phyloP scores from a whole-genome alignment of 305 asterid species.

The Solanum hybrid region DNA sequence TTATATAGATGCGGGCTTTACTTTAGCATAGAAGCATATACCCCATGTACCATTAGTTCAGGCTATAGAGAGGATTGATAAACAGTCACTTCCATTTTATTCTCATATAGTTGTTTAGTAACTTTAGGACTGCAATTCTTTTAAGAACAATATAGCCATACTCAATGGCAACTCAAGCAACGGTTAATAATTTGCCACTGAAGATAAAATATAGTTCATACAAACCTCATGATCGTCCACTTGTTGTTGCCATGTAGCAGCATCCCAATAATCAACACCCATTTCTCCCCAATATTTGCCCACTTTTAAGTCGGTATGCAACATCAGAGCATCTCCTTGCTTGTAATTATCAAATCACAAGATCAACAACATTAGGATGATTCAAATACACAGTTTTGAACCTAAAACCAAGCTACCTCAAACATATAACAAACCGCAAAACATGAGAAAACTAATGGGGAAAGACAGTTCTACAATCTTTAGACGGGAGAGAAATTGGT shows the following conservation, averaged over 20 bases:
- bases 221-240: constrained; percentile 46
- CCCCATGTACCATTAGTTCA: neutral
- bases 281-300: constrained; percentile 70
- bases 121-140: neutral
- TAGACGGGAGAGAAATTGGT: constrained; percentile 1
- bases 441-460: neutral
- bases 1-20: neutral
- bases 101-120: neutral
- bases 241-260: constrained; percentile 43
- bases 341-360: constrained; percentile 1
- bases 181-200: neutral
- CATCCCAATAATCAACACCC: constrained; percentile 82
- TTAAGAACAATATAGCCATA: neutral
- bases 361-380: neutral
- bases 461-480: neutral
- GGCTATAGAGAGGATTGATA: neutral
- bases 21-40: neutral
- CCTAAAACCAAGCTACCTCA: neutral
- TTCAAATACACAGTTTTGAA: neutral
- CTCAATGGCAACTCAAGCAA: neutral
- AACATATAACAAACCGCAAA: neutral
- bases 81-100: neutral
- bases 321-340: constrained; percentile 56
- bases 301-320: constrained; percentile 69
- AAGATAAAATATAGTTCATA: neutral